Conservation (phyloP, 2,329 filamentous ascomycete genomes). For the Magnaporthiopsis rhizophila region DNA sequence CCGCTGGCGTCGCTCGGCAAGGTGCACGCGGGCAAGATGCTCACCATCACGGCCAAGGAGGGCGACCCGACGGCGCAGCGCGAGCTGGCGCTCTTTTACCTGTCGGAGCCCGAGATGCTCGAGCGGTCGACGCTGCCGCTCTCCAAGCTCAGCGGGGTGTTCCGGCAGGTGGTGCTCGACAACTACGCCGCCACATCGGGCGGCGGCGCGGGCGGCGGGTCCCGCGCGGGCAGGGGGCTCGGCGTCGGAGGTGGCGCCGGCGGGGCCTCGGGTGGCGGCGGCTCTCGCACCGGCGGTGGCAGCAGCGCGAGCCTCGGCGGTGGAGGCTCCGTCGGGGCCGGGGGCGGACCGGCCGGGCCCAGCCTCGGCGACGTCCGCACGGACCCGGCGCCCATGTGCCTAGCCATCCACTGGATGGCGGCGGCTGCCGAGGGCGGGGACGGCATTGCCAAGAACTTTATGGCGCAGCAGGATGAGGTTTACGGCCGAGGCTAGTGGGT, state of each 20-base stretch:
- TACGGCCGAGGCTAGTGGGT: neutral
- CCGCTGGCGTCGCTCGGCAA: slow-evolving; percentile 49
- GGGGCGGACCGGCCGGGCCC: slow-evolving; percentile 14
- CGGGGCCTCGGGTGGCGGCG: neutral
- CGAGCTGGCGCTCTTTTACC: slow-evolving; percentile 86
- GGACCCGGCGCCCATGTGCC: slow-evolving; percentile 83
- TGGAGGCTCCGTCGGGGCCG: slow-evolving; percentile 15
- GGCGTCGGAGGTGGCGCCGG: slow-evolving; percentile 8
- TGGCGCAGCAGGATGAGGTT: slow-evolving; percentile 49
- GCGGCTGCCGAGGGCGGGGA: slow-evolving; percentile 80
- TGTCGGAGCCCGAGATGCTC: slow-evolving; percentile 83
- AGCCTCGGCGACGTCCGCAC: slow-evolving; percentile 36
- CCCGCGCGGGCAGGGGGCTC: slow-evolving; percentile 12
- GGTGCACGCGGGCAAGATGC: slow-evolving; percentile 74
- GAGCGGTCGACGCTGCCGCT: slow-evolving; percentile 74
- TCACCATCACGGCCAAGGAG: slow-evolving; percentile 89
- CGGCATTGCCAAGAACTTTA: slow-evolving; percentile 70
- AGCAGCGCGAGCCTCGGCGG: slow-evolving; percentile 9
- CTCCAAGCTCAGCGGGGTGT: slow-evolving; percentile 77
- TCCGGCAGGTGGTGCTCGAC: slow-evolving; percentile 80
- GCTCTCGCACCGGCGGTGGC: neutral
- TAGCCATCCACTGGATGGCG: slow-evolving; percentile 97
- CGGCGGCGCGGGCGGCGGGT: slow-evolving; percentile 18
- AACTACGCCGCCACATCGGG: slow-evolving; percentile 35
- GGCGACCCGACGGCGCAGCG: slow-evolving; percentile 82